These are phyloP conservation scores for Erysimum cheiranthoides DNA, from an alignment of 345 rosid species.

Conservation along the genomic window DNA sequence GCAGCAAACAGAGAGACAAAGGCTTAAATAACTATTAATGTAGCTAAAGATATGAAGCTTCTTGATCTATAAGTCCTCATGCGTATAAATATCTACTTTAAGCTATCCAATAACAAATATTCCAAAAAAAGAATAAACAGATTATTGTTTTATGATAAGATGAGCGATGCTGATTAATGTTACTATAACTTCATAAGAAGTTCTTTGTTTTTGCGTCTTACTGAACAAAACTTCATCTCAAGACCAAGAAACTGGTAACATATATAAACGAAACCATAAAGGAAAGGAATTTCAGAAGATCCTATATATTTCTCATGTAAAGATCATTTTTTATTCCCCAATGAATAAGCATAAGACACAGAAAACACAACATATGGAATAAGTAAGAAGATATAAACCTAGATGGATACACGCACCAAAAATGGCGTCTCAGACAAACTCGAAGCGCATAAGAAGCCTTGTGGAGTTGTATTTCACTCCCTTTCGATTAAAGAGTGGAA, in stretches of 20 bases:
- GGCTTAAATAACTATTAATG: conserved; percentile 16
- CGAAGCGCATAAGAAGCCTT: conserved; percentile 78
- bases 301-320: conserved; percentile 14
- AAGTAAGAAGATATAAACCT: conserved; percentile 11
- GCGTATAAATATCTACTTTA: conserved; percentile 12
- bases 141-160: conserved; percentile 11
- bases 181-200: conserved; percentile 7
- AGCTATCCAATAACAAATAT: conserved; percentile 31
- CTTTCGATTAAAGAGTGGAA: conserved; percentile 62
- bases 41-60: conserved; percentile 36
- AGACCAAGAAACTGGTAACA: conserved; percentile 17
- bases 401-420: conserved; percentile 38
- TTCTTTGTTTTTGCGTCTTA: background rate
- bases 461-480: conserved; percentile 62
- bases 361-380: background rate
- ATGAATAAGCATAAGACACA: conserved; percentile 22
- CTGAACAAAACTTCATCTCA: background rate
- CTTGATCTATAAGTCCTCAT: conserved; percentile 35
- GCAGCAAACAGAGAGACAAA: conserved; percentile 30
- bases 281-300: conserved; percentile 2
- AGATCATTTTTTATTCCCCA: conserved; percentile 13
- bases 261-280: background rate
- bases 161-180: conserved; percentile 13
- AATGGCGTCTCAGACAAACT: conserved; percentile 49
- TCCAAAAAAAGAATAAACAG: conserved; percentile 30